phyloP scores from a whole-genome alignment of 306 rosid genomes.

The Alnus glutinosa region DNA sequence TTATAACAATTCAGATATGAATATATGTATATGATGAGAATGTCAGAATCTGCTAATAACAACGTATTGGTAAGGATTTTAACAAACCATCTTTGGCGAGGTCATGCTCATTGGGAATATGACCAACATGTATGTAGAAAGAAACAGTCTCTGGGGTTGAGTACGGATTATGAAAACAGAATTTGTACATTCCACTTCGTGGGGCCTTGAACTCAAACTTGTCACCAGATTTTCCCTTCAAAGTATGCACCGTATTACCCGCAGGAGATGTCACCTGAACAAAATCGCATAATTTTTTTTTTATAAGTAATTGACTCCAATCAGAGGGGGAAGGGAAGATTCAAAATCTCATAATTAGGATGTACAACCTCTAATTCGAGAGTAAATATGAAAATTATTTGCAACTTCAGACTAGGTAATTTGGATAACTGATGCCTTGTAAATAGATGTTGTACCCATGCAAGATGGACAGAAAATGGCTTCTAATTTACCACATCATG shows the following conservation, averaged over 20 bases:
- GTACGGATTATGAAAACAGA: slow-evolving; percentile 93
- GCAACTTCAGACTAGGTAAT: slow-evolving; percentile 3
- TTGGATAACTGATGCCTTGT: slow-evolving; percentile 7
- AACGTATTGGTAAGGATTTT: slow-evolving; percentile 18
- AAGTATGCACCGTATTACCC: slow-evolving; percentile 61
- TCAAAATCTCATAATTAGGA: slow-evolving; percentile 29
- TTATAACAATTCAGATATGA: not conserved
- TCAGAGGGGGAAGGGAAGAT: no score
- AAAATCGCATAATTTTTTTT: slow-evolving; percentile 18
- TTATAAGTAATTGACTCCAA: no score
- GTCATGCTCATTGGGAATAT: slow-evolving; percentile 89
- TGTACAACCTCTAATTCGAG: slow-evolving; percentile 17
- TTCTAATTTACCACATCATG: not conserved
- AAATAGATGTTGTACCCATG: not conserved
- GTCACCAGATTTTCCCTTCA: slow-evolving; percentile 90
- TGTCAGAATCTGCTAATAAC: slow-evolving; percentile 10
- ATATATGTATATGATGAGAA: slow-evolving; percentile 2
- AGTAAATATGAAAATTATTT: not conserved
- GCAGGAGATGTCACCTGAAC: slow-evolving; percentile 84
- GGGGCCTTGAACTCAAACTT: slow-evolving; percentile 92
- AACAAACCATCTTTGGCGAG: slow-evolving; percentile 91
- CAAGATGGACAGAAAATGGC: slow-evolving; percentile 11
- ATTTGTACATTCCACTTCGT: slow-evolving; percentile 84
- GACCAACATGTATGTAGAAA: slow-evolving; percentile 94
- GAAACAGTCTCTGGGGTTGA: slow-evolving; percentile 98